Base-by-base conservation (phyloP, 495 filamentous ascomycete species). In the Neurospora sp. region DNA sequence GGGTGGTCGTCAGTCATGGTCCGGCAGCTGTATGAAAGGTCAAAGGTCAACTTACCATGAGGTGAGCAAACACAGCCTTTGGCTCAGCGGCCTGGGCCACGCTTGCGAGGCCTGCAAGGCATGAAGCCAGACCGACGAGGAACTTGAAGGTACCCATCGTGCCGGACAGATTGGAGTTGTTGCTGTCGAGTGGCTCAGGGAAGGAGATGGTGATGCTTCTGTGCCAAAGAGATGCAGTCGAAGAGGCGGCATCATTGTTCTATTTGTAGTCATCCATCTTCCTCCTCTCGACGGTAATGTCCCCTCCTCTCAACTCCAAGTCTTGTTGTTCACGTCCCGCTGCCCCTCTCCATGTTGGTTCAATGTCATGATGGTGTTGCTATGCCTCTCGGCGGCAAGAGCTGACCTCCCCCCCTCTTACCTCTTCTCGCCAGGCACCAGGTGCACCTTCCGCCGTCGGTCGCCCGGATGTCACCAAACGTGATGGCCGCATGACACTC, bases 31-130 rank as follows among this genome's bases (percentile, higher is more conserved):
- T 38, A 38, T 18, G 5, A 39, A 27, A 37, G 35, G 35, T 37
- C 6, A 37, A 41, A 10, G 2, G n/a, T 40, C 38, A 6, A 48
- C 72, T 77, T 70, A 77, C 76, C 72, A 78, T 76, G 18, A 76
- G 74, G 42, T 78, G 77, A 69, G 77, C 77, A 74, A 78, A 78
- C 37, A 78, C 77, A 10, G 61, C 65, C 41, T 69, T 70, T 39
- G 71, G 41, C 41, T 44, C 41, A n/a, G 41, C 41, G 7, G 41
- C 41, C 41, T 44, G 41, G 41, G 41, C 41, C 41, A n/a, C 6
- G 41, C 41, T 44, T 44, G 41, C 41, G 41, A 44, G 18, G 41
- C 41, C 18, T 7, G 41, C 41, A 8, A 44, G 6, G 2, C 41
- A 44, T n/a, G 41, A 44, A 44, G 16, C 41, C 41, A 44, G 6